These are phyloP conservation scores for Begonia fuchsioides DNA, from an alignment of 306 rosid genomes.

Conservation along the genomic window DNA sequence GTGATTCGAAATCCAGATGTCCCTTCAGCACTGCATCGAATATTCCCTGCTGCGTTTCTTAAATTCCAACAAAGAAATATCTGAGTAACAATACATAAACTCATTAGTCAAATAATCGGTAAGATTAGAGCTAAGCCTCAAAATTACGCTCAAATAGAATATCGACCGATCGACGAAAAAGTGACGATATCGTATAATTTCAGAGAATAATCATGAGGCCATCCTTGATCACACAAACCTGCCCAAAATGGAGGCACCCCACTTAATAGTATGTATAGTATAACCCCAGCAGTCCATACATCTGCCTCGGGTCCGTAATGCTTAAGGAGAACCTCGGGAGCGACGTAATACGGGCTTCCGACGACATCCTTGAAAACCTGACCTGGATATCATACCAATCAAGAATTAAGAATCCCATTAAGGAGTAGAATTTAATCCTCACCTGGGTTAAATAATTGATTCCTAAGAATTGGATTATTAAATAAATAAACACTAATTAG, in stretches of 20 bases:
- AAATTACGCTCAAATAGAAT: neutral
- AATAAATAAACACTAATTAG: too few relatives aligned
- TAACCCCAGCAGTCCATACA: conserved; percentile 78
- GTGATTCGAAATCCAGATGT: conserved; percentile 58
- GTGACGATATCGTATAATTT: too few relatives aligned
- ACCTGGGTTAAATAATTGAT: too few relatives aligned
- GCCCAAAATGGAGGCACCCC: conserved; percentile 85
- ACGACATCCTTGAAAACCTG: conserved; percentile 70
- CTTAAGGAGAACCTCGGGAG: conserved; percentile 77
- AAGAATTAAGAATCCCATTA: too few relatives aligned
- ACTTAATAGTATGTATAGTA: conserved; percentile 57
- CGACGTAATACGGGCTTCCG: conserved; percentile 74
- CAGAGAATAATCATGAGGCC: too few relatives aligned
- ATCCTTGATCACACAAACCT: conserved; percentile 23
- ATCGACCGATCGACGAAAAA: too few relatives aligned
- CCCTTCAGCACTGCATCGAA: conserved; percentile 78
- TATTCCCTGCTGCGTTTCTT: conserved; percentile 82
- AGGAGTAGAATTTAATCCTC: too few relatives aligned
- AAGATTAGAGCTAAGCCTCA: conserved; percentile 9
- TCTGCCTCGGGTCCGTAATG: conserved; percentile 74
- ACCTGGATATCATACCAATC: conserved; percentile 22
- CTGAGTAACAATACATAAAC: neutral
- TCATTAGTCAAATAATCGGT: conserved; percentile 7
- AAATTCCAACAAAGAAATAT: conserved; percentile 19
- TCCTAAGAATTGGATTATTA: too few relatives aligned